Evolutionary conservation across 1,284 basidiomycete genomes (phyloP).

Genomic region (Austroboletus niveus): DNA sequence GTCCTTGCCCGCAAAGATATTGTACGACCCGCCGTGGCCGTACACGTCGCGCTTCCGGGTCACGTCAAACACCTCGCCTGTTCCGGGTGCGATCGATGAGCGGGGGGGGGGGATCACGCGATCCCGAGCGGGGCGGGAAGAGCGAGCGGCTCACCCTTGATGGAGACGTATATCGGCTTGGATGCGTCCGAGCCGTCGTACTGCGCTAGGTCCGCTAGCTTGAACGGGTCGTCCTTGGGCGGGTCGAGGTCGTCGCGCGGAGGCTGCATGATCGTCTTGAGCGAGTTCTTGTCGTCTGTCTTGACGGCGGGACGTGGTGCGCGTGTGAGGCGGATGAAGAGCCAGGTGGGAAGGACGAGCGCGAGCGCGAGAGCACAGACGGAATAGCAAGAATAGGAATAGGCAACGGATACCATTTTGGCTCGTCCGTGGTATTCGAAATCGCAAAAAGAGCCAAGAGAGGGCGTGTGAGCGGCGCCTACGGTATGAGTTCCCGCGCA

Average conservation of each 20-base stretch:
- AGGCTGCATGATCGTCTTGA: constrained; percentile 69
- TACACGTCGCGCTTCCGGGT: constrained; percentile 79
- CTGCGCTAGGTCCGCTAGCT: constrained; percentile 61
- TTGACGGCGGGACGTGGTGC: constrained; percentile 6
- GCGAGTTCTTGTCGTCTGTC: constrained; percentile 37
- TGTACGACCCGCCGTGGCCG: constrained; percentile 68
- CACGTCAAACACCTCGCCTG: constrained; percentile 87
- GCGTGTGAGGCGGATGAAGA: constrained; percentile 18
- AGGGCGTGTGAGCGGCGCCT: constrained; percentile 8
- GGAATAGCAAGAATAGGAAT: constrained; percentile 6
- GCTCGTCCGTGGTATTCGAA: too few relatives aligned
- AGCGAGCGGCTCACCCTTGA: constrained; percentile 61
- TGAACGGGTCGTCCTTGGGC: constrained; percentile 78
- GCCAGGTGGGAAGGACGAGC: constrained; percentile 19
- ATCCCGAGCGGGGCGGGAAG: not conserved
- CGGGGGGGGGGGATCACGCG: not conserved
- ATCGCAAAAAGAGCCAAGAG: too few relatives aligned
- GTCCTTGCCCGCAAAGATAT: constrained; percentile 87
- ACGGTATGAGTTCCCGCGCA: constrained; percentile 6
- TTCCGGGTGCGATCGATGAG: not conserved
- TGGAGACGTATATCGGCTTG: constrained; percentile 83
- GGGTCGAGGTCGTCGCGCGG: constrained; percentile 60
- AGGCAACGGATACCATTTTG: not conserved
- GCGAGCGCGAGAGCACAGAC: constrained; percentile 19
- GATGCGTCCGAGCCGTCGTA: constrained; percentile 65